Conservation (phyloP, 257 asterid genomes). For the Nicotiana obtusifolia region DNA sequence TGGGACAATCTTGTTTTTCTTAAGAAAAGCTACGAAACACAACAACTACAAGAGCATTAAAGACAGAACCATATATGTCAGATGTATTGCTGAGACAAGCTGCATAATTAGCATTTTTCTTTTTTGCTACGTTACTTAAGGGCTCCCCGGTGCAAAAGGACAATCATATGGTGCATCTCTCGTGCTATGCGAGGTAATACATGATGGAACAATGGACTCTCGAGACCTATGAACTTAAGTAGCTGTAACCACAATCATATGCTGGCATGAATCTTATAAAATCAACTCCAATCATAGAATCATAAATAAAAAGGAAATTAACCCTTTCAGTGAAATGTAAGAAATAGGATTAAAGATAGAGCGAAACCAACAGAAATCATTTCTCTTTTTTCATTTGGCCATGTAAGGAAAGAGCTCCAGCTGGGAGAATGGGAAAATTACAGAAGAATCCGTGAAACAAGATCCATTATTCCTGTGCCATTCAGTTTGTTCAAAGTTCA, state of each 20-base stretch:
- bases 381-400: background rate
- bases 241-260: background rate
- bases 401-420: background rate
- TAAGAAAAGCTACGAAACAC: background rate
- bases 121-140: no score
- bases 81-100: no score
- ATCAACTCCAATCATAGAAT: background rate
- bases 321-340: background rate
- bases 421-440: background rate
- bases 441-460: background rate
- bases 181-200: background rate
- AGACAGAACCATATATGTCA: no score
- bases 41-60: background rate
- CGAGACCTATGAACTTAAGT: background rate
- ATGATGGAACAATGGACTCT: background rate
- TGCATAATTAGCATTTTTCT: no score
- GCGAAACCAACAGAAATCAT: background rate
- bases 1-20: background rate
- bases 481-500: background rate
- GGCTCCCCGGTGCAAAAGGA: no score
- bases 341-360: background rate
- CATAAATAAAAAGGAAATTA: background rate
- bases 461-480: background rate
- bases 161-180: background rate
- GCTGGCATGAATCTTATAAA: background rate